Evolutionary conservation across 106 monocot species (phyloP).

Genomic region (Allium cepa): DNA sequence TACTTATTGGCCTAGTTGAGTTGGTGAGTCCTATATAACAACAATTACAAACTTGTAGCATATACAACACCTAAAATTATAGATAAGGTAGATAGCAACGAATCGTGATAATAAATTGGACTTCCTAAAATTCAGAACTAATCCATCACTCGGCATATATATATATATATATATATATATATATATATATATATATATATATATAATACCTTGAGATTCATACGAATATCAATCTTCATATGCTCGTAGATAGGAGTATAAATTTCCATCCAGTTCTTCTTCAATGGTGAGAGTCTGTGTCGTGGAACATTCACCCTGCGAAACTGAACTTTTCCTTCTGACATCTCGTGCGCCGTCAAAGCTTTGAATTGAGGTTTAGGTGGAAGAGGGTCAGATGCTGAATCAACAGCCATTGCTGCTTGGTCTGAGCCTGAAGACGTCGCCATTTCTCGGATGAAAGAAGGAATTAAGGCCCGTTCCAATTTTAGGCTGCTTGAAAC

Average conservation of each 20-base stretch:
- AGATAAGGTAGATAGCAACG: too few relatives aligned
- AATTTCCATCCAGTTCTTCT: conserved; percentile 82
- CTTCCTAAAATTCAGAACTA: too few relatives aligned
- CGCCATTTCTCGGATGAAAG: background rate
- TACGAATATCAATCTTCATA: conserved; percentile 93
- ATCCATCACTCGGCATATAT: background rate
- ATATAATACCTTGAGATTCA: conserved; percentile 75
- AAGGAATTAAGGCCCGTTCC: too few relatives aligned
- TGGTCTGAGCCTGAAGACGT: background rate
- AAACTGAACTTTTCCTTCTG: conserved; percentile 65
- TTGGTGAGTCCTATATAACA: too few relatives aligned
- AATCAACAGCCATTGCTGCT: background rate
- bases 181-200: too few relatives aligned
- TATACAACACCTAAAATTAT: too few relatives aligned
- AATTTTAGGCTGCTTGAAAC: too few relatives aligned
- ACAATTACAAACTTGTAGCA: too few relatives aligned
- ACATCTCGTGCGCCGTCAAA: conserved; percentile 74
- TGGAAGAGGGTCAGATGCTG: background rate
- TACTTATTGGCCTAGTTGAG: too few relatives aligned
- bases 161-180: too few relatives aligned
- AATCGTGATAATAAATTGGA: too few relatives aligned
- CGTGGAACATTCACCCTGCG: conserved; percentile 60
- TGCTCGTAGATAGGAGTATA: conserved; percentile 80
- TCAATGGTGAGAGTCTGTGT: conserved; percentile 67
- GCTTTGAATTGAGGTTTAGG: conserved; percentile 39